These are phyloP conservation scores for Cenococcum geophilum DNA, from an alignment of 495 filamentous ascomycete genomes.

Conservation along the genomic window DNA sequence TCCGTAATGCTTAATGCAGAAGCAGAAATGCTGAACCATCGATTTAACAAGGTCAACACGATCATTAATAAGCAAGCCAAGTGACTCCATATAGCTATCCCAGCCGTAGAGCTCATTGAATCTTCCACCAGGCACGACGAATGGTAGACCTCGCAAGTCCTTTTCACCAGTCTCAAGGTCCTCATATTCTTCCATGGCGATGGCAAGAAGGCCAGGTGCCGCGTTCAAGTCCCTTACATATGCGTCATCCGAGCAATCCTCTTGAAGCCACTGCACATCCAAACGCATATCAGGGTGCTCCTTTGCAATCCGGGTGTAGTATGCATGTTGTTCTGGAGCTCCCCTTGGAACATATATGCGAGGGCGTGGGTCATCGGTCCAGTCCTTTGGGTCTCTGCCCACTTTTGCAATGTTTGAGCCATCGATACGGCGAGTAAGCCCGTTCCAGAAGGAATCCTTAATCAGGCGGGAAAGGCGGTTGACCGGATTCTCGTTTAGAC, in stretches of 20 bases:
- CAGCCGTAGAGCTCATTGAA: conserved; percentile 98
- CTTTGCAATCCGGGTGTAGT: conserved; percentile 70
- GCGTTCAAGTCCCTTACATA: conserved; percentile 67
- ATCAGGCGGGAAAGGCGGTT: conserved; percentile 79
- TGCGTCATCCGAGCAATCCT: conserved; percentile 64
- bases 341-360: conserved; percentile 89
- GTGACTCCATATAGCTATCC: conserved; percentile 96
- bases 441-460: conserved; percentile 81
- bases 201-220: conserved; percentile 80
- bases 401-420: conserved; percentile 78
- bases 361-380: conserved; percentile 77
- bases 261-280: conserved; percentile 72
- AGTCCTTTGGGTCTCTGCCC: conserved; percentile 82
- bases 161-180: conserved; percentile 60
- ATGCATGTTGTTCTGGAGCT: conserved; percentile 78
- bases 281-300: conserved; percentile 73
- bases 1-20: conserved; percentile 95
- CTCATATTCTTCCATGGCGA: conserved; percentile 72
- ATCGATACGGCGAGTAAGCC: conserved; percentile 81
- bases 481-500: conserved; percentile 88
- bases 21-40: conserved; percentile 94
- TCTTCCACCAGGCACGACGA: conserved; percentile 89
- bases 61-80: conserved; percentile 76
- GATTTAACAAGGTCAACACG: conserved; percentile 77
- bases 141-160: conserved; percentile 73